phyloP scores from a whole-genome alignment of 1,284 basidiomycete species.

The Waitea zeae region DNA sequence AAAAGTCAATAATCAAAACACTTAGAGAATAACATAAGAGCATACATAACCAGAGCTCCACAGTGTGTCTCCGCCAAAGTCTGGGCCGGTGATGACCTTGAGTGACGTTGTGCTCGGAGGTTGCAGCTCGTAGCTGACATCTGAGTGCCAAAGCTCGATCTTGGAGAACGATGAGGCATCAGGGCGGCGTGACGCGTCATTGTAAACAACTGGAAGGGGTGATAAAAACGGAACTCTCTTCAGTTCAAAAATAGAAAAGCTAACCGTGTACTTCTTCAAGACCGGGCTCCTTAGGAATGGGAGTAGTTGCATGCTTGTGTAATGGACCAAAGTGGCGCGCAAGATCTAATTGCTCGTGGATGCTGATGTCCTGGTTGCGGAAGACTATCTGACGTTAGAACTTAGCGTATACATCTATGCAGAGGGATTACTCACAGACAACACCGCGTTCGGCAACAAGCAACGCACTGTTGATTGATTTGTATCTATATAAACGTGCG shows the following conservation, averaged over 20 bases:
- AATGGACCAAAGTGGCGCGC: conserved; percentile 62
- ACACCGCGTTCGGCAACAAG: conserved; percentile 54
- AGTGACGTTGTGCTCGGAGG: conserved; percentile 57
- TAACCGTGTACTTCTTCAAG: conserved; percentile 66
- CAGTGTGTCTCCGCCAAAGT: conserved; percentile 51
- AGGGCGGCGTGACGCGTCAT: conserved; percentile 48
- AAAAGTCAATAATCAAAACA: background rate
- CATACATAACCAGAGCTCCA: conserved; percentile 45
- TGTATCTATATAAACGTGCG: conserved; percentile 3
- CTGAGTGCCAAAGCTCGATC: conserved; percentile 69
- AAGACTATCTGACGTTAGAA: conserved; percentile 28
- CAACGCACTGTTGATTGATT: conserved; percentile 28
- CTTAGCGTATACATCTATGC: background rate
- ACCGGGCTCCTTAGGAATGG: conserved; percentile 48
- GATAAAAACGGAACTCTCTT: background rate
- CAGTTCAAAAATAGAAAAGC: conserved; percentile 9
- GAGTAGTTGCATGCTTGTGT: conserved; percentile 72
- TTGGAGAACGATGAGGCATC: conserved; percentile 58
- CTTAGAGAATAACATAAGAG: conserved; percentile 5
- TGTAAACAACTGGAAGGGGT: conserved; percentile 38
- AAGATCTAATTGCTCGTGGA: conserved; percentile 57
- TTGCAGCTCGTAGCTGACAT: conserved; percentile 66
- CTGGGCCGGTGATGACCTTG: conserved; percentile 45
- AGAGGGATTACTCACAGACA: conserved; percentile 30
- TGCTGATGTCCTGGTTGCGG: conserved; percentile 51